These are phyloP conservation scores for Kingdonia uniflora DNA, from an alignment of 164 flowering plant species.

Conservation along the genomic window DNA sequence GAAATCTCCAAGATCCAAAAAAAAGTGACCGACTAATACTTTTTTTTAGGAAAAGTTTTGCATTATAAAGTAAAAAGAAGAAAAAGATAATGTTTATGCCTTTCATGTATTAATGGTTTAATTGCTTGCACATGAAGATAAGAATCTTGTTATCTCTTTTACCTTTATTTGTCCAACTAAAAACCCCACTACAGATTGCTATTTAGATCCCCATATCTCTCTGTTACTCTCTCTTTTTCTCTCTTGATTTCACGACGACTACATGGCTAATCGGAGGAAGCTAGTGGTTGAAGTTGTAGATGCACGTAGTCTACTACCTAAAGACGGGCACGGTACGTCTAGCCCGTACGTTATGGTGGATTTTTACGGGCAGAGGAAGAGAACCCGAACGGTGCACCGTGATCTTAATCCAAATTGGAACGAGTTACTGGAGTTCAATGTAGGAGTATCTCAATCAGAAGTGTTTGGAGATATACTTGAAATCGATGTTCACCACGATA, in stretches of 20 bases:
- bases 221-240: neutral
- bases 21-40: no score
- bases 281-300: constrained; percentile 74
- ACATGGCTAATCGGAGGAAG: constrained; percentile 25
- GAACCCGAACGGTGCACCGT: constrained; percentile 39
- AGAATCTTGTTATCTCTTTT: constrained; percentile 15
- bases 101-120: no score
- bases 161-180: neutral
- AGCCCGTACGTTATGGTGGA: constrained; percentile 72
- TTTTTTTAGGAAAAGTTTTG: no score
- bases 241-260: neutral
- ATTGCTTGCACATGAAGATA: constrained; percentile 41
- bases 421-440: constrained; percentile 55
- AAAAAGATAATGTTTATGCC: no score
- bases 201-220: neutral
- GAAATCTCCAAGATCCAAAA: no score
- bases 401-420: constrained; percentile 77
- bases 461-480: constrained; percentile 58
- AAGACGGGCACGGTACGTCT: constrained; percentile 80
- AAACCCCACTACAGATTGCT: neutral
- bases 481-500: constrained; percentile 56
- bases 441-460: constrained; percentile 24
- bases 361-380: constrained; percentile 65
- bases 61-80: no score
- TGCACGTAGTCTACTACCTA: constrained; percentile 59